phyloP scores from a whole-genome alignment of 2,329 filamentous ascomycete genomes.

The Biscogniauxia sp. region DNA sequence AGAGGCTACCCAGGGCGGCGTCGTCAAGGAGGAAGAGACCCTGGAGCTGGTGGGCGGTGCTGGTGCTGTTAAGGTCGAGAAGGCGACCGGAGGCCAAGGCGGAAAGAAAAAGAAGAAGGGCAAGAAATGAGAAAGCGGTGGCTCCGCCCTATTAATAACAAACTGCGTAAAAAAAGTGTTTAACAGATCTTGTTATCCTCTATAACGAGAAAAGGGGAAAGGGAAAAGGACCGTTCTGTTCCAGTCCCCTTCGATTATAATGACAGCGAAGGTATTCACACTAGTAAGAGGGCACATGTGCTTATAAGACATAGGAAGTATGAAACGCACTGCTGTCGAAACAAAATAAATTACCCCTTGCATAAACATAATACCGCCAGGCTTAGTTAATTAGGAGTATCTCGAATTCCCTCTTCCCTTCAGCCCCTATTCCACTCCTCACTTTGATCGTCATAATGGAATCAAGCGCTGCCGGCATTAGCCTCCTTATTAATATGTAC shows the following conservation, averaged over 20 bases:
- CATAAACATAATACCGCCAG: not conserved
- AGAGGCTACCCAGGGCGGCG: conserved; percentile 81
- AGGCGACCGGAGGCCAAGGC: conserved; percentile 40
- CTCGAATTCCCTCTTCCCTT: no score
- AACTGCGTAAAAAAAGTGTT: not conserved
- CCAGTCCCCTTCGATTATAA: no score
- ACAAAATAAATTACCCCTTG: conserved; percentile 10
- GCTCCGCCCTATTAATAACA: not conserved
- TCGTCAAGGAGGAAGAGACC: conserved; percentile 71
- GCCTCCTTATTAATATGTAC: not conserved
- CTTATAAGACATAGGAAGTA: not conserved
- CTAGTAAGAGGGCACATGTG: not conserved
- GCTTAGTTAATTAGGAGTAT: not conserved
- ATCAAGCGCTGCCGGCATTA: not conserved
- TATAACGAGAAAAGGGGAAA: not conserved
- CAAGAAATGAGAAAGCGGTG: conserved; percentile 46
- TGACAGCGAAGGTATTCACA: no score
- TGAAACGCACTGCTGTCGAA: conserved; percentile 1
- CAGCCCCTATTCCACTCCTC: not conserved
- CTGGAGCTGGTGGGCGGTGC: conserved; percentile 62
- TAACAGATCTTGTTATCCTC: not conserved
- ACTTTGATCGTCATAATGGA: not conserved
- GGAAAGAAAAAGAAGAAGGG: conserved; percentile 41
- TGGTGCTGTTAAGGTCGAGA: conserved; percentile 63
- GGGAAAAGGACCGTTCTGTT: no score